Conservation (phyloP, 2,329 filamentous ascomycete species). For the Stemphylium beticola region DNA sequence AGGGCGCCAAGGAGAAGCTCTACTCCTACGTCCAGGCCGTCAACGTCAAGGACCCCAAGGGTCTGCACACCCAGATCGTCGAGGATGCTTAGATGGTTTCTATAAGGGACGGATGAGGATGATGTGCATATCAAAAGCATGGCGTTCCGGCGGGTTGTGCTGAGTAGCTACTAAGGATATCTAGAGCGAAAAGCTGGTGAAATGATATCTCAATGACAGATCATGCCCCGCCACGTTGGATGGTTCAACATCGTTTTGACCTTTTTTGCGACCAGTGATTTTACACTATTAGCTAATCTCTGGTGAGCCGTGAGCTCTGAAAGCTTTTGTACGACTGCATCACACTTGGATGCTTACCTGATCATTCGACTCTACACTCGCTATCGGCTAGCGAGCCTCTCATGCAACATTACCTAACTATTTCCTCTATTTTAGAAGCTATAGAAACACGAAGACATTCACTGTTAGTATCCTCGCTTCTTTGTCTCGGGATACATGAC, state of each 20-base stretch:
- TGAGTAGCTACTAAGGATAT: constrained; percentile 40
- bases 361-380: no score
- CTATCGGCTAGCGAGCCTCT: no score
- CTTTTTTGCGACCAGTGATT: neutral
- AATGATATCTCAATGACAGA: constrained; percentile 46
- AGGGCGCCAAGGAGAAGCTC: constrained; percentile 98
- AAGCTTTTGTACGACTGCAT: no score
- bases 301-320: neutral
- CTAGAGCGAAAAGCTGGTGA: constrained; percentile 42
- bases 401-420: no score
- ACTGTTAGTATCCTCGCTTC: no score
- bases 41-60: constrained; percentile 99
- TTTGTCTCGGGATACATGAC: no score
- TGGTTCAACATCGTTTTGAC: constrained; percentile 2
- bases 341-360: no score
- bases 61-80: constrained; percentile 89
- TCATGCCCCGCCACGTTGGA: constrained; percentile 39
- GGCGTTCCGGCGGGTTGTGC: constrained; percentile 45
- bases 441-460: no score
- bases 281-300: neutral
- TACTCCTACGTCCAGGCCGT: constrained; percentile 99
- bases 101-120: constrained; percentile 18
- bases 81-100: constrained; percentile 61
- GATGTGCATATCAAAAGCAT: constrained; percentile 42
- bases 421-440: no score